A percentile compares a stretch with the other conserved stretches of the same genome.
Conservation (phyloP, 306 rosid species). For the Prunus padus region DNA sequence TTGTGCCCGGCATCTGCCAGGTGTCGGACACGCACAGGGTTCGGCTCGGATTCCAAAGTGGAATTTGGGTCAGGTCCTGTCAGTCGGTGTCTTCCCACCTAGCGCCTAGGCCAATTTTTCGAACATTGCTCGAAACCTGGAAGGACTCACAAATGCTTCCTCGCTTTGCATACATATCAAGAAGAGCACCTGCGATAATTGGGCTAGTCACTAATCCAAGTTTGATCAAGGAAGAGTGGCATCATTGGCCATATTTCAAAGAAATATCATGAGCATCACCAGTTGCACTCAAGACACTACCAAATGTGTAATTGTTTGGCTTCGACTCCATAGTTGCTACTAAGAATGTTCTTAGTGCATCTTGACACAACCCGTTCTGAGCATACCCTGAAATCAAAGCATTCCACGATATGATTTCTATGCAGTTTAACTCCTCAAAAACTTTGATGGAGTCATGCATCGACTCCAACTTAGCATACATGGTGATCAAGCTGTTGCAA, state of each 20-base stretch:
- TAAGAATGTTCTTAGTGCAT: slow-evolving; percentile 60
- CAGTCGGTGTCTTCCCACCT: too few relatives aligned
- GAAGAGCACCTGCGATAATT: slow-evolving; percentile 62
- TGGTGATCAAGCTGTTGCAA: slow-evolving; percentile 77
- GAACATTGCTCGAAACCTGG: too few relatives aligned
- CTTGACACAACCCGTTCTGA: slow-evolving; percentile 56
- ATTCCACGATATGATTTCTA: slow-evolving; percentile 83
- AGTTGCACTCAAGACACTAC: slow-evolving; percentile 78
- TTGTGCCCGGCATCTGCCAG: too few relatives aligned
- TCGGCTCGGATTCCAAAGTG: too few relatives aligned
- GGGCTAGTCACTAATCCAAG: slow-evolving; percentile 55
- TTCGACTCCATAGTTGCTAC: slow-evolving; percentile 49
- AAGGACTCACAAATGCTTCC: too few relatives aligned
- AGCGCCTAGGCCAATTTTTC: too few relatives aligned
- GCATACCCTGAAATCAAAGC: slow-evolving; percentile 83
- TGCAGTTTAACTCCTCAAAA: slow-evolving; percentile 61
- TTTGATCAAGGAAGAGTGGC: slow-evolving; percentile 64
- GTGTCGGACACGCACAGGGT: too few relatives aligned
- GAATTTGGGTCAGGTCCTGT: too few relatives aligned
- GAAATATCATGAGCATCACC: slow-evolving; percentile 71
- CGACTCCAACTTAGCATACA: slow-evolving; percentile 72
- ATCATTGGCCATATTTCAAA: slow-evolving; percentile 61
- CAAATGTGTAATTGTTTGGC: slow-evolving; percentile 79
- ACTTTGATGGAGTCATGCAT: slow-evolving; percentile 60
- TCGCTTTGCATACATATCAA: too few relatives aligned